A percentile compares a stretch with the other conserved stretches of the same genome.
Evolutionary conservation across 805 yeast genomes (phyloP).

Genomic region (Candida odintsovae): DNA sequence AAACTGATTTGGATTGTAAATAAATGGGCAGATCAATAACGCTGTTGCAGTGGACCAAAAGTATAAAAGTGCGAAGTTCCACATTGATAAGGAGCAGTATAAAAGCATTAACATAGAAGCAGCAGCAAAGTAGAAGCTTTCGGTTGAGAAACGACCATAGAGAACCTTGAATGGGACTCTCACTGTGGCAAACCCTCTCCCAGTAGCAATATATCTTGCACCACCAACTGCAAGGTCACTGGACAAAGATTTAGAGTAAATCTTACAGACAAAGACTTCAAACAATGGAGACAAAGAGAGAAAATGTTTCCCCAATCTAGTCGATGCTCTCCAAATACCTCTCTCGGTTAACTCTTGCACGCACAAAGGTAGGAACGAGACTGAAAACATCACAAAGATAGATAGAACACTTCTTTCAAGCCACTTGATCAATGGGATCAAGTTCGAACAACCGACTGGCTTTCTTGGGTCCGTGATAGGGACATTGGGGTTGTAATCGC

Average conservation of each 20-base stretch:
- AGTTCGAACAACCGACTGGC: slow-evolving; percentile 68
- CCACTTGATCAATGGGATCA: slow-evolving; percentile 72
- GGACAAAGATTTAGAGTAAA: slow-evolving; percentile 64
- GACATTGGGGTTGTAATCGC: slow-evolving; percentile 50
- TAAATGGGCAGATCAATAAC: slow-evolving; percentile 50
- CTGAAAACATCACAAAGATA: slow-evolving; percentile 66
- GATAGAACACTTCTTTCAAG: slow-evolving; percentile 66
- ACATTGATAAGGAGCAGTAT: slow-evolving; percentile 54
- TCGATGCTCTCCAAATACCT: slow-evolving; percentile 65
- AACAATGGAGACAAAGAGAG: slow-evolving; percentile 70
- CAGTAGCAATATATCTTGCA: slow-evolving; percentile 77
- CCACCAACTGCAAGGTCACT: slow-evolving; percentile 73
- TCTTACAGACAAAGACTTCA: slow-evolving; percentile 74
- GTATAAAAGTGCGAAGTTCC: slow-evolving; percentile 52
- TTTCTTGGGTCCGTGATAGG: slow-evolving; percentile 57
- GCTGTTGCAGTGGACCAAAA: slow-evolving; percentile 60
- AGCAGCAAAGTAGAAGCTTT: slow-evolving; percentile 61
- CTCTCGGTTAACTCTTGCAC: slow-evolving; percentile 75
- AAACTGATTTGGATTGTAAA: slow-evolving; percentile 64
- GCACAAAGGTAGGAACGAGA: slow-evolving; percentile 68
- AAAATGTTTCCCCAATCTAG: slow-evolving; percentile 60
- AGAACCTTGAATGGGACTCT: slow-evolving; percentile 61
- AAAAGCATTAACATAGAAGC: slow-evolving; percentile 44
- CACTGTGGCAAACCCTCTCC: slow-evolving; percentile 75
- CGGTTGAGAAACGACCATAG: slow-evolving; percentile 64